A percentile compares a stretch with the other conserved stretches of the same genome.
Conservation (phyloP, 768 basidiomycete species). For the Rhizopogon salebrosus region DNA sequence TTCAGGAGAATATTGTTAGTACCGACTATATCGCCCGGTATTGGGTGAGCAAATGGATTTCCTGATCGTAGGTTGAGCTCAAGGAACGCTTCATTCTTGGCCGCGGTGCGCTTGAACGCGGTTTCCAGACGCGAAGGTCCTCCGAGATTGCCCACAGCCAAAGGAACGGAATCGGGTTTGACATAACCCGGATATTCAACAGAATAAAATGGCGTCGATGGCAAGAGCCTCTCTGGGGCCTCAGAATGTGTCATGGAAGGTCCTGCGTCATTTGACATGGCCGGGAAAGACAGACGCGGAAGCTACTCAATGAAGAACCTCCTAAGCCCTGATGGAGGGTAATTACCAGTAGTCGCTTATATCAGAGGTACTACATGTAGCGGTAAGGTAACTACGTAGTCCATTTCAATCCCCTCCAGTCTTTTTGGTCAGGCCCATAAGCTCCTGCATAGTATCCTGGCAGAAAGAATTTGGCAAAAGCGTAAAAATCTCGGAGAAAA, state of each 20-base stretch:
- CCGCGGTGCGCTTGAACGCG: conserved; percentile 67
- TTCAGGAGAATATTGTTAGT: conserved; percentile 84
- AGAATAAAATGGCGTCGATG: conserved; percentile 62
- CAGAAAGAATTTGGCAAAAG: background rate
- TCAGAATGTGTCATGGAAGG: conserved; percentile 9
- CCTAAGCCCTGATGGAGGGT: background rate
- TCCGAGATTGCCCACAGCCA: conserved; percentile 62
- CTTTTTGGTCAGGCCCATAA: conserved; percentile 23
- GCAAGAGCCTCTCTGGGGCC: conserved; percentile 41
- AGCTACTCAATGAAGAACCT: no score
- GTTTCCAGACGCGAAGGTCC: conserved; percentile 66
- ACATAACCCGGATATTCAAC: conserved; percentile 93
- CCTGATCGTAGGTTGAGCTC: conserved; percentile 74
- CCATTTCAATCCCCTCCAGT: conserved; percentile 11
- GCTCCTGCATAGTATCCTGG: conserved; percentile 46
- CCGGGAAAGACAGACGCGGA: background rate
- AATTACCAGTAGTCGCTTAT: background rate
- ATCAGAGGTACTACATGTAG: background rate
- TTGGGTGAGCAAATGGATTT: conserved; percentile 77
- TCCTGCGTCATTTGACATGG: conserved; percentile 6
- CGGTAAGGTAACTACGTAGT: background rate
- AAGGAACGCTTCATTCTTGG: conserved; percentile 59
- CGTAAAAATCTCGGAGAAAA: background rate
- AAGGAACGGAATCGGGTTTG: conserved; percentile 48
- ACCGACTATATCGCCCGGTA: conserved; percentile 72